Evolutionary conservation across 805 yeast genomes (phyloP), one percentile per base, ranked within the genome.

Genomic region (Schwanniomyces occidentalis): DNA sequence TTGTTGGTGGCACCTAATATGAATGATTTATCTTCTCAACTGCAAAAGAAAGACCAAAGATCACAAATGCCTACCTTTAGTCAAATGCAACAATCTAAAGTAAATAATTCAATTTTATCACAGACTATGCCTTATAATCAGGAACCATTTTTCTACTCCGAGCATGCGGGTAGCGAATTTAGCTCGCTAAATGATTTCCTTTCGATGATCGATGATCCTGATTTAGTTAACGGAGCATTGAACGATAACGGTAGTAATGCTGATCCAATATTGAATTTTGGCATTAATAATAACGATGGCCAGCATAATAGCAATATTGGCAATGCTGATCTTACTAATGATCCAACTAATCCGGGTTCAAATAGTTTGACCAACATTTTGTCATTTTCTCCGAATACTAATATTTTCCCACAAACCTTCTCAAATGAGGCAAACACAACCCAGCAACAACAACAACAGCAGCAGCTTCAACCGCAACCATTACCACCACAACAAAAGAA

Each of bases 111-210:
- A 4, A 65, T 63, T 3, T 49, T 68, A 29, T 54, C 69, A 4
- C 73, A 68, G 41, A 61, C 71, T 1, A 51, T 65, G 35, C 64
- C 69, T 4, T 69, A 63, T 56, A 54, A 74, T 46, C 86, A 80
- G 39, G 85, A 80, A 43, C 93, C 95, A 0, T 77, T 84, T 38
- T 89, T 89, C 63, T 83, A 79, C 44, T 85, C 95, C 0, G 96
- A 89, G 50, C 95, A 89, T 54, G 95, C 93, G 0, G 95, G 95
- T 2, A 82, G 93, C 14, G 97, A 90, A 61, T 89, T 90, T 53
- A 80, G 88, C 42, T 88, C 96, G 1, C 67, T 90, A 46, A 88
- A 88, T 40, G 96, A 90, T 54, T 90, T 90, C 50, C 64, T 90
- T 34, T 80, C 90, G 2, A 86, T 90, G 86, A 76, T 90, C 29